Conservation (phyloP, 2,329 filamentous ascomycete genomes). For the Diplodia intermedia region DNA sequence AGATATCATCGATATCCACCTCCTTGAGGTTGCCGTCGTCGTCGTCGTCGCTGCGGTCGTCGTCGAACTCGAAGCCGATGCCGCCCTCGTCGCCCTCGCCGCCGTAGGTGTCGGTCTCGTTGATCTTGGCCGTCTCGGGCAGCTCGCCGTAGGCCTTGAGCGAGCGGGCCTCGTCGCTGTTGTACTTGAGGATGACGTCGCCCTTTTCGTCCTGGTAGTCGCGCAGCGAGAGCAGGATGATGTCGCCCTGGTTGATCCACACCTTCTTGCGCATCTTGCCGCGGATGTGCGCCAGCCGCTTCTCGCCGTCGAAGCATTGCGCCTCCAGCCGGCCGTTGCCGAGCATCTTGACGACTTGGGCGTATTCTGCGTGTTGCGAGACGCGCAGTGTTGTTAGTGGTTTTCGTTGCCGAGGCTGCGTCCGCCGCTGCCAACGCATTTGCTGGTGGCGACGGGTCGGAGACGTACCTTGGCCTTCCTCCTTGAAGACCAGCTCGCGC, state of each 20-base stretch:
- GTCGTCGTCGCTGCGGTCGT: slow-evolving; percentile 73
- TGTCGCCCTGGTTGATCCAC: slow-evolving; percentile 99
- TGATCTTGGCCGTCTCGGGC: slow-evolving; percentile 98
- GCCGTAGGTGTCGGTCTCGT: slow-evolving; percentile 95
- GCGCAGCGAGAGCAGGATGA: slow-evolving; percentile 71
- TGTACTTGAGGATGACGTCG: slow-evolving; percentile 81
- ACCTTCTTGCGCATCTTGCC: slow-evolving; percentile 99
- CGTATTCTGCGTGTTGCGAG: slow-evolving; percentile 62
- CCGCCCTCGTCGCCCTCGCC: slow-evolving; percentile 89
- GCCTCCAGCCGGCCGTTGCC: slow-evolving; percentile 94
- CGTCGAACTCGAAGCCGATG: slow-evolving; percentile 98
- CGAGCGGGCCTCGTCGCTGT: slow-evolving; percentile 83
- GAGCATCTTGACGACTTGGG: slow-evolving; percentile 93
- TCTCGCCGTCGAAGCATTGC: slow-evolving; percentile 92
- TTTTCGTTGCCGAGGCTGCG: no score
- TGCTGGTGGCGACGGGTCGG: neutral
- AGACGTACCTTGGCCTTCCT: slow-evolving; percentile 76
- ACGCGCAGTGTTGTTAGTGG: no score
- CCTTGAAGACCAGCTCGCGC: slow-evolving; percentile 98
- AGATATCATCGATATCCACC: slow-evolving; percentile 96
- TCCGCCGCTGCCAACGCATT: no score
- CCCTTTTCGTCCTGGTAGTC: slow-evolving; percentile 96
- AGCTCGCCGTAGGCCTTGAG: slow-evolving; percentile 98
- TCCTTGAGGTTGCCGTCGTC: slow-evolving; percentile 73
- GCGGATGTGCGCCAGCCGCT: slow-evolving; percentile 83